Conservation (phyloP, 306 rosid genomes). For the Lotus japonicus region DNA sequence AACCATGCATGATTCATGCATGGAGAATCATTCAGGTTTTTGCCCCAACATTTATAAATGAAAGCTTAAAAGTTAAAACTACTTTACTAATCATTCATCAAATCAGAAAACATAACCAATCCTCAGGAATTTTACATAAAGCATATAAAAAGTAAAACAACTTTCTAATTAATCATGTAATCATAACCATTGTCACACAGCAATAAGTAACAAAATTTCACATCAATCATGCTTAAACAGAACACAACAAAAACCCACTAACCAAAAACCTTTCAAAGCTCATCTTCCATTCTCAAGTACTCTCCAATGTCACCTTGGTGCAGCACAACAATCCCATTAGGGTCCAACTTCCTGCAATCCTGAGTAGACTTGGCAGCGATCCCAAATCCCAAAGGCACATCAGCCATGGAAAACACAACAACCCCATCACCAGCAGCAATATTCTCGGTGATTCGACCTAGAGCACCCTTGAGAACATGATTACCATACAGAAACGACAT, state of each 20-base stretch:
- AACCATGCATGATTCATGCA: too few species aligned
- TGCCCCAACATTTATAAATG: too few species aligned
- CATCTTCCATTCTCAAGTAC: conserved; percentile 92
- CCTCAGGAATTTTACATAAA: background rate
- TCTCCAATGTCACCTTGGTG: conserved; percentile 92
- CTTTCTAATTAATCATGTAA: background rate
- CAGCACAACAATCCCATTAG: conserved; percentile 75
- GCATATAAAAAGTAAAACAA: background rate
- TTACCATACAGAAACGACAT: conserved; percentile 80
- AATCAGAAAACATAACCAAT: background rate
- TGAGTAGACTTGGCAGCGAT: conserved; percentile 80
- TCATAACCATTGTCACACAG: background rate
- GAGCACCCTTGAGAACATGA: conserved; percentile 77
- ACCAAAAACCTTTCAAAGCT: conserved; percentile 45
- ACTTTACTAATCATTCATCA: background rate
- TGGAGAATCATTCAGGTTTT: too few species aligned
- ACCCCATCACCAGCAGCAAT: conserved; percentile 80
- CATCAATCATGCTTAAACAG: background rate
- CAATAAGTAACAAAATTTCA: conserved; percentile 6
- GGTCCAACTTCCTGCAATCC: conserved; percentile 94
- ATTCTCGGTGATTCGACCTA: conserved; percentile 81
- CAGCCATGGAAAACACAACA: conserved; percentile 83
- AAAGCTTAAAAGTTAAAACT: too few species aligned
- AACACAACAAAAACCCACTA: background rate
- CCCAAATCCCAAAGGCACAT: conserved; percentile 86